These are phyloP conservation scores for Amanita inopinata DNA, from an alignment of 768 basidiomycete species.

Conservation along the genomic window DNA sequence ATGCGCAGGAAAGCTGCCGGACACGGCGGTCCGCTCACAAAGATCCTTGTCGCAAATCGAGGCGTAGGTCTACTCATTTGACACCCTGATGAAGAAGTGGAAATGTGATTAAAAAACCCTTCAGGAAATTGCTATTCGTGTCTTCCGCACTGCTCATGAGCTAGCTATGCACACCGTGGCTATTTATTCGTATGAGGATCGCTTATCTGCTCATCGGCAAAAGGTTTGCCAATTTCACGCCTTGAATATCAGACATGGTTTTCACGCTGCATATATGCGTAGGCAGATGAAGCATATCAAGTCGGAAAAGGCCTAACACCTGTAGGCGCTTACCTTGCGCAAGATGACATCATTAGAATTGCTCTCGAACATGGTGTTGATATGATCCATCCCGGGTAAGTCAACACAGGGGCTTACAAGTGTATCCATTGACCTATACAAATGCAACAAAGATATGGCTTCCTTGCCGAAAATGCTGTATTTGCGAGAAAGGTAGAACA, in stretches of 20 bases:
- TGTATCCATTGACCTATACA: no score
- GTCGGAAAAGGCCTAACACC: constrained; percentile 95
- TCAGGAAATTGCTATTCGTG: constrained; percentile 99
- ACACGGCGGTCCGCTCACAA: constrained; percentile 83
- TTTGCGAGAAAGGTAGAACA: constrained; percentile 98
- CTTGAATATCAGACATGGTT: constrained; percentile 9
- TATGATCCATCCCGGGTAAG: constrained; percentile 98
- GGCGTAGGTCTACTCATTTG: constrained; percentile 58
- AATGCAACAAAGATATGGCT: constrained; percentile 92
- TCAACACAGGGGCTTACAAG: no score
- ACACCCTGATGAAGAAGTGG: no score
- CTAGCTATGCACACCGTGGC: constrained; percentile 99
- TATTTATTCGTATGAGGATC: constrained; percentile 96
- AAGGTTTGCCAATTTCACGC: constrained; percentile 47
- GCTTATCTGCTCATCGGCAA: constrained; percentile 93
- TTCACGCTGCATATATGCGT: constrained; percentile 22
- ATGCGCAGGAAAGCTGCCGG: constrained; percentile 88
- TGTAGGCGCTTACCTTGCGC: constrained; percentile 93
- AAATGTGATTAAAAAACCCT: no score
- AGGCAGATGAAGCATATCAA: constrained; percentile 98
- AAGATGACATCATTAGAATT: constrained; percentile 93
- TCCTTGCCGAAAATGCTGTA: constrained; percentile 92
- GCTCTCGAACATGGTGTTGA: constrained; percentile 98
- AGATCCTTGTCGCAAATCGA: constrained; percentile 88
- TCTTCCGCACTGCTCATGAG: constrained; percentile 97